Conservation (phyloP, 148 eudicot species). For the Hydrangea macrophylla region DNA sequence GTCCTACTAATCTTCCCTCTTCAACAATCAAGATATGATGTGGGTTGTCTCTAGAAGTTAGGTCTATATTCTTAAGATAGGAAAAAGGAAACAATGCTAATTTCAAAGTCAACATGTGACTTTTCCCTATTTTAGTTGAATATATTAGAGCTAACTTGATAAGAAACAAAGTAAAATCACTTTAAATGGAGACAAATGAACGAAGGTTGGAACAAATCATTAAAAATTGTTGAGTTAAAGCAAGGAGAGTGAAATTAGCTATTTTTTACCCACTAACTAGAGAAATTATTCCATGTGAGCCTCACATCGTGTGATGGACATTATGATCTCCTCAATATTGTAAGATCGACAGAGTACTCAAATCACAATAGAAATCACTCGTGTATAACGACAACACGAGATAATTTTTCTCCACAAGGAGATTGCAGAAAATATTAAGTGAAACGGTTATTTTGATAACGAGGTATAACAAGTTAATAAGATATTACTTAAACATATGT, state of each 20-base stretch:
- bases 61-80: background rate
- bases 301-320: too few relatives aligned
- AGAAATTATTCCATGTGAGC: background rate
- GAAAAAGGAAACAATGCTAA: background rate
- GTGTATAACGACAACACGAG: too few relatives aligned
- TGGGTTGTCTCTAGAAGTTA: background rate
- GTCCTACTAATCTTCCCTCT: too few relatives aligned
- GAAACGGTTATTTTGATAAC: too few relatives aligned
- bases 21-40: too few relatives aligned
- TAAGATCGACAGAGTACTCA: too few relatives aligned
- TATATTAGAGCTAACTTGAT: background rate
- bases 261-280: background rate
- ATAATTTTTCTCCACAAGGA: too few relatives aligned
- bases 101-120: slow-evolving; percentile 16
- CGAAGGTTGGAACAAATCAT: background rate
- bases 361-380: too few relatives aligned
- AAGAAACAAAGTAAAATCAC: slow-evolving; percentile 6
- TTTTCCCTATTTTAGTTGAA: background rate
- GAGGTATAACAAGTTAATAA: too few relatives aligned
- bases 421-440: too few relatives aligned
- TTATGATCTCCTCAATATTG: too few relatives aligned
- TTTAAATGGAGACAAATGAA: background rate
- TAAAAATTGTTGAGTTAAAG: slow-evolving; percentile 11
- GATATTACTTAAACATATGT: too few relatives aligned
- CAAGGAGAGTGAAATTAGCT: background rate